Evolutionary conservation across 352 stramenopile genomes (phyloP).

Genomic region (Phytophthora constricta): DNA sequence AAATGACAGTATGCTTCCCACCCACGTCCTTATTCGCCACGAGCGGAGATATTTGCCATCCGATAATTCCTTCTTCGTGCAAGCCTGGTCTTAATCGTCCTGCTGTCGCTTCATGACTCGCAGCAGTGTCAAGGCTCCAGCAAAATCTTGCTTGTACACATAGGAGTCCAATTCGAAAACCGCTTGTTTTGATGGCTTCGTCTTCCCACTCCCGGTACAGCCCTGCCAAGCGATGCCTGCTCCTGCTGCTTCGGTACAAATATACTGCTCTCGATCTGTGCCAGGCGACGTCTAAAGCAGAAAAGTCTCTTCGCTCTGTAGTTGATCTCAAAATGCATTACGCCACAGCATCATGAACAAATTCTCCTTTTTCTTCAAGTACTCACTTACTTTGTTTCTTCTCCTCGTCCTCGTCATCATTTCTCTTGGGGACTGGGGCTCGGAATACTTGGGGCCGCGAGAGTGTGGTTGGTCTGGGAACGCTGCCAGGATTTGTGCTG

Average conservation of each 20-base stretch:
- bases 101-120: conserved; percentile 26
- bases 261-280: conserved; percentile 19
- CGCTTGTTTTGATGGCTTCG: conserved; percentile 3
- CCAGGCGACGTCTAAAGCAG: not conserved
- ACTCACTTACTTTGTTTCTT: conserved; percentile 25
- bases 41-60: conserved; percentile 4
- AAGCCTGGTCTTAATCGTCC: conserved; percentile 24
- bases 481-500: not conserved
- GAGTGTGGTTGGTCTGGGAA: conserved; percentile 12
- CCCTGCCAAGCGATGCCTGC: not conserved
- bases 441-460: conserved; percentile 14
- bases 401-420: conserved; percentile 24
- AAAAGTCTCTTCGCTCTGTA: conserved; percentile 10
- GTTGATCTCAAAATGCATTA: no score
- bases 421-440: not conserved
- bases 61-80: not conserved
- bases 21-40: conserved; percentile 52
- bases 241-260: conserved; percentile 28
- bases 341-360: no score
- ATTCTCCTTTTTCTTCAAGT: not conserved
- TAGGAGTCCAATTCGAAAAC: conserved; percentile 53
- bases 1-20: conserved; percentile 81
- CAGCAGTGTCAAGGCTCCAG: conserved; percentile 52
- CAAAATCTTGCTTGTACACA: conserved; percentile 52
- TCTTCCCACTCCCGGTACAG: not conserved